Evolutionary conservation across 257 asterid genomes (phyloP).

Genomic region (Leptodermis oblonga): DNA sequence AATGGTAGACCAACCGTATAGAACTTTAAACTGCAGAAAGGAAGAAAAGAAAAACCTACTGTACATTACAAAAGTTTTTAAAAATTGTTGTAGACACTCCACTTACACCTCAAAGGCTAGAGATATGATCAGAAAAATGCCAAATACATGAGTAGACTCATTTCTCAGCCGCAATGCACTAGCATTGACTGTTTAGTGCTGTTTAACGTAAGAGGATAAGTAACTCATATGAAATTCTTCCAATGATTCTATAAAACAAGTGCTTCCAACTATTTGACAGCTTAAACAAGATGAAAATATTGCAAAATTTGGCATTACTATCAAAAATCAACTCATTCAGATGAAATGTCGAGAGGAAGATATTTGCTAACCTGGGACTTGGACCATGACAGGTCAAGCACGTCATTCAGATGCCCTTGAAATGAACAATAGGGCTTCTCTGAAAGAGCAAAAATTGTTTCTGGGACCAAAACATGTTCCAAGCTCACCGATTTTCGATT

Average conservation of each 20-base stretch:
- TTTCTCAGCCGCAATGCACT: not conserved
- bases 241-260: not conserved
- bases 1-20: not conserved
- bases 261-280: not conserved
- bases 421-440: conserved; percentile 85
- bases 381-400: conserved; percentile 97
- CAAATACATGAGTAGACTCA: not conserved
- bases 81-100: not conserved
- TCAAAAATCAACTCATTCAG: not conserved
- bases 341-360: conserved; percentile 9
- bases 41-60: not conserved
- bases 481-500: conserved; percentile 75
- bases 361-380: conserved; percentile 79
- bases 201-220: not conserved
- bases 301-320: not conserved
- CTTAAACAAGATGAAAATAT: not conserved
- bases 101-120: not conserved
- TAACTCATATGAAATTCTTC: not conserved
- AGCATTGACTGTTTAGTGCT: not conserved
- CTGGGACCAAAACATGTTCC: conserved; percentile 86
- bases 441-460: conserved; percentile 65
- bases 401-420: conserved; percentile 80
- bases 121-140: not conserved
- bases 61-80: not conserved
- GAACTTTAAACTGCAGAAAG: not conserved